Percentiles rank a stretch among this genome's conserved stretches.
phyloP scores from a whole-genome alignment of 2,329 filamentous ascomycete genomes.

The Diaporthe helianthi region DNA sequence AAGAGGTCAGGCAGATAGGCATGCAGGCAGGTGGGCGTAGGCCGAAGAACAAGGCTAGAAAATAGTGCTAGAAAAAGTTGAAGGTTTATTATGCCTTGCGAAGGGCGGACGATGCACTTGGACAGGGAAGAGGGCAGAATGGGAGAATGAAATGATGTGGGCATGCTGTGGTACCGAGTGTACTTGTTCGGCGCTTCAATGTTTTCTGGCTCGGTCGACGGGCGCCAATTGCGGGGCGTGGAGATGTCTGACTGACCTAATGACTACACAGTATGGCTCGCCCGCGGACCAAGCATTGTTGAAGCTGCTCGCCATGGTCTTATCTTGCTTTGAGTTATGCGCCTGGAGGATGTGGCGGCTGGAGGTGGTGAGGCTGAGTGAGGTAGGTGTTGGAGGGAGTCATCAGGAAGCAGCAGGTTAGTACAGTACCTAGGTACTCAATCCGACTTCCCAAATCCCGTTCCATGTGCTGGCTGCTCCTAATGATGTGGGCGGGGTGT shows the following conservation, averaged over 20 bases:
- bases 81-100: background rate
- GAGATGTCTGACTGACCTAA: background rate
- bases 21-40: no score
- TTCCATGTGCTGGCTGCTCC: background rate
- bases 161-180: no score
- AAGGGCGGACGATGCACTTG: background rate
- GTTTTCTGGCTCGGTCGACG: slow-evolving; percentile 3
- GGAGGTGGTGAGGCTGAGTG: background rate
- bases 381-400: background rate
- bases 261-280: no score
- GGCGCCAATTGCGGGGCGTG: slow-evolving; percentile 12
- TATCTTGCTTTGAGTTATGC: background rate
- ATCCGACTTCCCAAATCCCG: background rate
- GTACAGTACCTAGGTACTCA: background rate
- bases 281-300: background rate
- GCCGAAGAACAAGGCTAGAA: background rate
- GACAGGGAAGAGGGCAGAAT: background rate
- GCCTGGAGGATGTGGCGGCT: background rate
- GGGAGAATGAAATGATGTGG: background rate
- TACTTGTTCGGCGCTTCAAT: no score
- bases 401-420: background rate
- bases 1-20: background rate
- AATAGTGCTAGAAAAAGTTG: background rate
- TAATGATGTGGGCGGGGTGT: background rate
- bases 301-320: slow-evolving; percentile 3